These are phyloP conservation scores for Salix suchowensis DNA, from an alignment of 345 rosid species.

Conservation along the genomic window DNA sequence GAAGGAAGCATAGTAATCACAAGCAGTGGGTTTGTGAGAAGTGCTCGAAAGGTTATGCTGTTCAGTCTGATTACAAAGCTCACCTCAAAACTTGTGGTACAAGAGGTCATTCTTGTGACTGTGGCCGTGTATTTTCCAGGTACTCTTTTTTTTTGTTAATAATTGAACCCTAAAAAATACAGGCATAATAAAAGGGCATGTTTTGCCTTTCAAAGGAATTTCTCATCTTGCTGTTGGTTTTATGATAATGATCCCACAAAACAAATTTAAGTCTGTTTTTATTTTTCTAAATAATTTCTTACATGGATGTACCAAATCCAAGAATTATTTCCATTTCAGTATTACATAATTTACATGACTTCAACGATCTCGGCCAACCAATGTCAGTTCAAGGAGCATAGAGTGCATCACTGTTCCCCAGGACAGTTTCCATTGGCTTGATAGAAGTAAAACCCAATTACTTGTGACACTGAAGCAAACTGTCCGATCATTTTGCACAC, in stretches of 20 bases:
- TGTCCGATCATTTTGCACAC: not conserved
- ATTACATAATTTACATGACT: not conserved
- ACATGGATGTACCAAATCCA: constrained; percentile 20
- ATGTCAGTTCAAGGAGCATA: not conserved
- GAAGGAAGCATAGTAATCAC: constrained; percentile 73
- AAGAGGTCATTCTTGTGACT: constrained; percentile 83
- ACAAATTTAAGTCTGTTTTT: not conserved
- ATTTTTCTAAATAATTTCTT: not conserved
- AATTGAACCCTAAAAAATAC: constrained; percentile 11
- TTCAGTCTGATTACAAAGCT: constrained; percentile 85
- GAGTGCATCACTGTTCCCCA: constrained; percentile 20
- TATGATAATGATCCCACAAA: not conserved
- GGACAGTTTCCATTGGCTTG: constrained; percentile 16
- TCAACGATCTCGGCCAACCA: constrained; percentile 24
- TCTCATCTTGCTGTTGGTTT: not conserved
- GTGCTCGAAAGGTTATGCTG: constrained; percentile 79
- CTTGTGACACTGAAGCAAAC: constrained; percentile 1
- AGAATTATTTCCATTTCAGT: constrained; percentile 24
- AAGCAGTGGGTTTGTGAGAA: constrained; percentile 81
- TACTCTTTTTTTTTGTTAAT: not conserved
- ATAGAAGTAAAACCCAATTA: constrained; percentile 9
- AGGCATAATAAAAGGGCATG: not conserved
- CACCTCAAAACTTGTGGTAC: constrained; percentile 89
- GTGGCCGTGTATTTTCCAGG: constrained; percentile 94
- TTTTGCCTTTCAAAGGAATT: not conserved